Base-by-base conservation (phyloP, 345 rosid species). In the Populus simonii region DNA sequence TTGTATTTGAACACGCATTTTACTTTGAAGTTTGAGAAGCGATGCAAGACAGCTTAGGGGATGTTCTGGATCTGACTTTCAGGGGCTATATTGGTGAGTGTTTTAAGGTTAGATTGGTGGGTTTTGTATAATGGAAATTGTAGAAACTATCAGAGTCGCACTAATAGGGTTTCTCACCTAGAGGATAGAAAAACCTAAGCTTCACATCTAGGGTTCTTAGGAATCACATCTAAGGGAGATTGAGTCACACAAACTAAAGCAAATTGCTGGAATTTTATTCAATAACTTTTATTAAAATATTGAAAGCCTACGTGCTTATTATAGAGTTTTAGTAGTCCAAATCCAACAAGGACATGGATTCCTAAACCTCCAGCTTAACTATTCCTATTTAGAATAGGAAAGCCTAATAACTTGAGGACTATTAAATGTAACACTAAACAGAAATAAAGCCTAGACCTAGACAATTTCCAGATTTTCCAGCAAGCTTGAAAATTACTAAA, bases 1-100 rank as follows among this genome's bases (percentile, higher is more conserved):
- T 74, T 73, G 82, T 68, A 47, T 70, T 79, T 77, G n/a, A 61
- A 59, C 49, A 57, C 69, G 1, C 23, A 73, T 49, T 4, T 35
- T 73, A 17, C 31, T 68, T 57, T 36, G 43, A 23, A 29, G 17
- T n/a, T 63, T 73, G 31, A 18, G 16, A 41, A 41, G 15, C 10
- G 45, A 41, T 10, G 45, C 45, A 10, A 41, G 45, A 41, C 45
- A 41, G 45, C 45, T 41, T 41, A 41, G 45, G 45, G 45, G 45
- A 11, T 41, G 45, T 41, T 41, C 45, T 41, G 45, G 45, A 41
- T 41, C 45, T 41, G 45, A 12, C 45, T 41, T 41, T 41, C 4
- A 10, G 45, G 45, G 45, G 15, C 15, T 41, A 41, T 2, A 41
- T 2, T 41, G 45, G 45, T 41, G 45, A 41, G 45, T 41, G 45